A percentile compares a stretch with the other conserved stretches of the same genome.
phyloP scores from a whole-genome alignment of 768 basidiomycete genomes.

The Kwoniella newhampshirensis region DNA sequence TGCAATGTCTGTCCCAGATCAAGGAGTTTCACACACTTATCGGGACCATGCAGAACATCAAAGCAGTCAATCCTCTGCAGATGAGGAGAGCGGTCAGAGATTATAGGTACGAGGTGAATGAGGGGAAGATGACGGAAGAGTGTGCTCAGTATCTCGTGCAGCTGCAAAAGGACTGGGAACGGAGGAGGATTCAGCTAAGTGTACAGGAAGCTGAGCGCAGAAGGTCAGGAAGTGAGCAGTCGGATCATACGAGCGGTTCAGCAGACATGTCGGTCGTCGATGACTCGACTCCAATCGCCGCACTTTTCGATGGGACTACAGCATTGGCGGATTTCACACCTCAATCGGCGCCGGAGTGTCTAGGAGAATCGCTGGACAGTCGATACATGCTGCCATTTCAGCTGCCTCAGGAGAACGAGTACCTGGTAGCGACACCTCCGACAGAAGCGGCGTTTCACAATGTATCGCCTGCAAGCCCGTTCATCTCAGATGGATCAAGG shows the following conservation, averaged over 20 bases:
- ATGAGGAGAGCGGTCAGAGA: slow-evolving; percentile 93
- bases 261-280: slow-evolving; percentile 58
- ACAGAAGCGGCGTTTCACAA: slow-evolving; percentile 39
- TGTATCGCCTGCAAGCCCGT: slow-evolving; percentile 24
- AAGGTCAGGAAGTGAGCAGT: slow-evolving; percentile 56
- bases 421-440: slow-evolving; percentile 61
- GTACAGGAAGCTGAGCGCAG: slow-evolving; percentile 60
- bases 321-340: slow-evolving; percentile 76
- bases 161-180: slow-evolving; percentile 96
- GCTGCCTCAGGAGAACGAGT: slow-evolving; percentile 73
- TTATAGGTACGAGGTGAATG: slow-evolving; percentile 81
- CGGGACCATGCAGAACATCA: slow-evolving; percentile 83
- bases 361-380: slow-evolving; percentile 89
- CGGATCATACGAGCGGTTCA: slow-evolving; percentile 61
- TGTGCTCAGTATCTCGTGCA: slow-evolving; percentile 91
- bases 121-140: slow-evolving; percentile 89
- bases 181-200: slow-evolving; percentile 79
- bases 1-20: slow-evolving; percentile 80
- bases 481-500: slow-evolving; percentile 28
- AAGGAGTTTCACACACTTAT: slow-evolving; percentile 83
- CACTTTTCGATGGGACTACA: slow-evolving; percentile 69
- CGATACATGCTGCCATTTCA: slow-evolving; percentile 86
- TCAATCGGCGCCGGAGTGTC: slow-evolving; percentile 69
- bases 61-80: slow-evolving; percentile 86
- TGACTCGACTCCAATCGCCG: slow-evolving; percentile 62